Evolutionary conservation across 306 rosid species (phyloP).

Genomic region (Cucumis cinereus): DNA sequence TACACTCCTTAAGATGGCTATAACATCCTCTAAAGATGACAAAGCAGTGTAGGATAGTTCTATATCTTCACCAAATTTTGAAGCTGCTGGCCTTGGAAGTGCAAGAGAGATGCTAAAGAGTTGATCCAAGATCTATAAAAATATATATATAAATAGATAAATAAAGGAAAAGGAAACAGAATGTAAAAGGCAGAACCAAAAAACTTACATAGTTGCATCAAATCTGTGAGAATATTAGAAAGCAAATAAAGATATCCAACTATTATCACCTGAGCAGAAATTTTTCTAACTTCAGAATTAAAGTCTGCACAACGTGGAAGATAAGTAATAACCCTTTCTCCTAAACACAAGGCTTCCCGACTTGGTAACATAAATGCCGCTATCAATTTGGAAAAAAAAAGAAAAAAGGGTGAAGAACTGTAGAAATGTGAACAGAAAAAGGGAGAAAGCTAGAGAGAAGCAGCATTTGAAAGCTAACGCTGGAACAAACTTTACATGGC

Average conservation of each 20-base stretch:
- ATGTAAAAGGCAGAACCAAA: not conserved
- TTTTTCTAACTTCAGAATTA: slow-evolving; percentile 82
- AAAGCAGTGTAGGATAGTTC: slow-evolving; percentile 76
- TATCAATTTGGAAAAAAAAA: slow-evolving; percentile 21
- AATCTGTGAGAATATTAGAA: not conserved
- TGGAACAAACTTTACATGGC: slow-evolving; percentile 54
- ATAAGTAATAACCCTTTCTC: slow-evolving; percentile 75
- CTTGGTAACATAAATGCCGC: slow-evolving; percentile 87
- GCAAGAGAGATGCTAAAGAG: slow-evolving; percentile 84
- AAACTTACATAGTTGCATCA: not conserved
- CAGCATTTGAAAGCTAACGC: not conserved
- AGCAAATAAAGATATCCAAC: not conserved
- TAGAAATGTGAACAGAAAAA: not conserved
- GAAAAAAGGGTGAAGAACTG: not conserved
- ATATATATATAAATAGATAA: not conserved
- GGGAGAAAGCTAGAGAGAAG: not conserved
- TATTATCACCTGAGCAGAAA: slow-evolving; percentile 65
- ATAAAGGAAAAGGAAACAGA: not conserved
- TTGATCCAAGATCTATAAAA: slow-evolving; percentile 66
- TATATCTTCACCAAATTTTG: slow-evolving; percentile 42
- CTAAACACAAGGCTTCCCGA: slow-evolving; percentile 84
- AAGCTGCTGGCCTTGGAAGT: slow-evolving; percentile 69
- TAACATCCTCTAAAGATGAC: slow-evolving; percentile 89
- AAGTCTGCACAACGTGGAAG: slow-evolving; percentile 96
- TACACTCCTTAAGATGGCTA: slow-evolving; percentile 89